Evolutionary conservation across 2,329 filamentous ascomycete species (phyloP).

Genomic region (Penicillium sp.): DNA sequence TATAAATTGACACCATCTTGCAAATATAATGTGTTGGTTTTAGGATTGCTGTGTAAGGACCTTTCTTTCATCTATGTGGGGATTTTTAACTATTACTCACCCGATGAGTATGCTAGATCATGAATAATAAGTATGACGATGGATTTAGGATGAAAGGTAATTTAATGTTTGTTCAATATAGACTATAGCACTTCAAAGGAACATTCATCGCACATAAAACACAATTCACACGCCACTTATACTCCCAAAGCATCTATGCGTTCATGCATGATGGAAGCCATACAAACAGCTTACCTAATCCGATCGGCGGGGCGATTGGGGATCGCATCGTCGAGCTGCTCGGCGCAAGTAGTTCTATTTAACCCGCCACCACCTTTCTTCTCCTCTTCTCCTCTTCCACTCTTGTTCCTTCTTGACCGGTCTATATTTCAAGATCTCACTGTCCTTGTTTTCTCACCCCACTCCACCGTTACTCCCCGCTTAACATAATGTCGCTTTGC

Average conservation of each 20-base stretch:
- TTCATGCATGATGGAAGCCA: background rate
- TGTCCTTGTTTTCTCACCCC: background rate
- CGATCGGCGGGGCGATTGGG: conserved; percentile 1
- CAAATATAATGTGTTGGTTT: background rate
- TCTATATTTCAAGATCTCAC: background rate
- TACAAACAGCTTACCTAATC: conserved; percentile 4
- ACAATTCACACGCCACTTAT: background rate
- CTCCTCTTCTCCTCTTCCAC: background rate
- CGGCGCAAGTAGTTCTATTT: background rate
- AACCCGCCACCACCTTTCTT: background rate
- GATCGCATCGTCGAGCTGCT: conserved; percentile 3
- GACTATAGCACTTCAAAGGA: background rate
- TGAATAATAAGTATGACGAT: background rate
- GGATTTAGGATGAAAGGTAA: background rate
- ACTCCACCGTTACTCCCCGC: background rate
- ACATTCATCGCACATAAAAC: background rate
- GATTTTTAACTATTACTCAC: too few species aligned
- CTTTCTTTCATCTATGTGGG: background rate
- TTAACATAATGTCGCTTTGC: conserved; percentile 73
- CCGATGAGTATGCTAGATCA: background rate
- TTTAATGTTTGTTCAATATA: background rate
- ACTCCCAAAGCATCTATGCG: background rate
- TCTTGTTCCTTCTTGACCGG: background rate
- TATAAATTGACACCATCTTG: background rate
- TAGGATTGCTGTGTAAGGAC: background rate